A percentile compares a stretch with the other conserved stretches of the same genome.
These are phyloP conservation scores for Elsinoe necatrix DNA, from an alignment of 2,329 filamentous ascomycete genomes.

Conservation along the genomic window DNA sequence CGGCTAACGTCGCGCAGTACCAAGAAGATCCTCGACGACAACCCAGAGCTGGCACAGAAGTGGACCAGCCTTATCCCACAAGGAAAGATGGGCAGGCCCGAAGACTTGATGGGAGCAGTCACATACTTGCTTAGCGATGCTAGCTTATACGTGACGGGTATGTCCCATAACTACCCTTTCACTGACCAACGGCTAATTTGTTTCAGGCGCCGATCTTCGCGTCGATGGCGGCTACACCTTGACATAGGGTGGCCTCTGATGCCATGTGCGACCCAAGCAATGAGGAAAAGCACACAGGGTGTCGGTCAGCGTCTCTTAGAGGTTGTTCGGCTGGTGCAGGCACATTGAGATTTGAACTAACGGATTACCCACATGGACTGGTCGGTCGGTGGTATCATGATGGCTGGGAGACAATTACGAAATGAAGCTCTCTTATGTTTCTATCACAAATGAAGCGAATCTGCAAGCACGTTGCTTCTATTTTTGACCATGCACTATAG, in stretches of 20 bases:
- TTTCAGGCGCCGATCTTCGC: conserved; percentile 31
- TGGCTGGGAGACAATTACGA: not conserved
- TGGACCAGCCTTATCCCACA: conserved; percentile 90
- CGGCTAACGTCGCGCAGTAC: conserved; percentile 48
- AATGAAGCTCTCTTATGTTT: not conserved
- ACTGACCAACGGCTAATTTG: not conserved
- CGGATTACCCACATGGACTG: conserved; percentile 5
- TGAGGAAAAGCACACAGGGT: not conserved
- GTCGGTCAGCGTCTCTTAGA: not conserved
- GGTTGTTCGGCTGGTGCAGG: not conserved
- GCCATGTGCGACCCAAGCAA: not conserved
- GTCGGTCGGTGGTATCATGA: not conserved
- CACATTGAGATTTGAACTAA: not conserved
- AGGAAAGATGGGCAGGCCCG: conserved; percentile 82
- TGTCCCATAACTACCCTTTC: not conserved
- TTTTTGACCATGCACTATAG: not conserved
- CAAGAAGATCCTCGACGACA: conserved; percentile 87
- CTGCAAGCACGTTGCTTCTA: not conserved
- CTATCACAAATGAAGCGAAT: not conserved
- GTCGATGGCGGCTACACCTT: conserved; percentile 38
- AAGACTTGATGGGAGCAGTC: conserved; percentile 89
- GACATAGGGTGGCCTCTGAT: conserved; percentile 24
- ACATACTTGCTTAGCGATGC: conserved; percentile 79
- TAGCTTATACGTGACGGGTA: conserved; percentile 57
- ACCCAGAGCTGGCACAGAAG: conserved; percentile 78